Evolutionary conservation across 2,329 filamentous ascomycete genomes (phyloP), one percentile per base, ranked within the genome.

Genomic region (Pleoardoris graminearum): DNA sequence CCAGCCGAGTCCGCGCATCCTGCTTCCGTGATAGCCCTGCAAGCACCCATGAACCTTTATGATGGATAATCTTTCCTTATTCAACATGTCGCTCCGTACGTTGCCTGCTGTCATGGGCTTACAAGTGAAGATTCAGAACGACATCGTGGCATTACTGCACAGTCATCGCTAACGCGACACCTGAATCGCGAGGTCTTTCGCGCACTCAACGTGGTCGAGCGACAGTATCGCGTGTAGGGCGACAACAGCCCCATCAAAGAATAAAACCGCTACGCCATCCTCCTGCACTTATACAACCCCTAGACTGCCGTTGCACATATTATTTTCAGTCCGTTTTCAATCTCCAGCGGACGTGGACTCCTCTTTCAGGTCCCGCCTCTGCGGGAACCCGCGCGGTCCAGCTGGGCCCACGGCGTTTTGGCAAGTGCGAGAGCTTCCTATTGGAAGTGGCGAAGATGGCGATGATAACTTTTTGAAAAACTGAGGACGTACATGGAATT

Each of bases 361-460:
- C 16, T 19, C n/a, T n/a, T n/a, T n/a, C n/a, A n/a, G n/a, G 16
- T 47, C 23, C 44, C 37, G 44, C 44, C 22, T 47, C 37, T 27
- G 33, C 44, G 44, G 44, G 37, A n/a, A n/a, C n/a, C n/a, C n/a
- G n/a, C 82, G 86, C 60, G 88, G 89, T 0, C 89, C 89, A 0
- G 87, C 82, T 1, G 89, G 89, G 0, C 89, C 89, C 1, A 90
- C 86, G 1, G 86, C 85, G 0, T 91, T 90, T 63, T 93, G 89
- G 88, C 92, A 92, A 72, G 77, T 86, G 10, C 82, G 78, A 37
- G 84, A 88, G 59, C n/a, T 25, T 11, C 14, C 33, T 5, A 48
- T 51, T 8, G 47, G 38, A 0, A 49, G 42, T 4, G 55, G 55
- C 11, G 58, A 58, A 3, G 56, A 60, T 14, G 57, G 57, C 21